These are phyloP conservation scores for Apiospora kogelbergensis DNA, from an alignment of 2,329 filamentous ascomycete species.

Conservation along the genomic window DNA sequence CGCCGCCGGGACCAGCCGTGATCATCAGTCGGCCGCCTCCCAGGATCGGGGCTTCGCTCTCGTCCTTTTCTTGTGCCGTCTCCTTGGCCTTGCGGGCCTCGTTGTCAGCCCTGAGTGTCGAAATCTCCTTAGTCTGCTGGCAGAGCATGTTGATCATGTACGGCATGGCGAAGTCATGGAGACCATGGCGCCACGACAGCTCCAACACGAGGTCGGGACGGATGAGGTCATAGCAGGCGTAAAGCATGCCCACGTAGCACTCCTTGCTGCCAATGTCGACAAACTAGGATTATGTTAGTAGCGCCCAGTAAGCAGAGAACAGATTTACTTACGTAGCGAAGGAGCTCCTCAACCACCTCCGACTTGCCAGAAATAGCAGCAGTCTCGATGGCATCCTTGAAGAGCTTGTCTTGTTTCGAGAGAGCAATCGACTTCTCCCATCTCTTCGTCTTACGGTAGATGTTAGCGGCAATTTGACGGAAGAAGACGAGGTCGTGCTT, in stretches of 20 bases:
- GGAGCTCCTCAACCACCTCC: conserved; percentile 91
- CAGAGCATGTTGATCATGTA: conserved; percentile 99
- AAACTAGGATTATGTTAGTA: conserved; percentile 62
- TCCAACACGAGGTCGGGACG: conserved; percentile 91
- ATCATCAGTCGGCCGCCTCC: conserved; percentile 90
- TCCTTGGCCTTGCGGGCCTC: conserved; percentile 86
- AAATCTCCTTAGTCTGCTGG: conserved; percentile 85
- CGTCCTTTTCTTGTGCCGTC: conserved; percentile 72
- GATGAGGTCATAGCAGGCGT: conserved; percentile 96
- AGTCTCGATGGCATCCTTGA: conserved; percentile 99
- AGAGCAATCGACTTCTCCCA: conserved; percentile 99
- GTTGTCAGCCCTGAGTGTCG: conserved; percentile 88
- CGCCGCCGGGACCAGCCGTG: conserved; percentile 75
- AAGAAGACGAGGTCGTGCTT: conserved; percentile 99
- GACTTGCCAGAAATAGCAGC: conserved; percentile 86
- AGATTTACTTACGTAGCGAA: conserved; percentile 85
- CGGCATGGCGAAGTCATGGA: conserved; percentile 97
- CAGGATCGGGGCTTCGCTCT: conserved; percentile 91
- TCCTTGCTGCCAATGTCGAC: conserved; percentile 98
- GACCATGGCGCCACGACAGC: conserved; percentile 92
- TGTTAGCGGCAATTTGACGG: conserved; percentile 95
- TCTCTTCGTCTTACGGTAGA: conserved; percentile 99
- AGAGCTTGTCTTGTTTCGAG: conserved; percentile 98
- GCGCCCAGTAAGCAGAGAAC: background rate
- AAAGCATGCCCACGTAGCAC: conserved; percentile 99